Evolutionary conservation across 2,329 filamentous ascomycete species (phyloP), one percentile per base, ranked within the genome.

Genomic region (Trichoderma asperellum): DNA sequence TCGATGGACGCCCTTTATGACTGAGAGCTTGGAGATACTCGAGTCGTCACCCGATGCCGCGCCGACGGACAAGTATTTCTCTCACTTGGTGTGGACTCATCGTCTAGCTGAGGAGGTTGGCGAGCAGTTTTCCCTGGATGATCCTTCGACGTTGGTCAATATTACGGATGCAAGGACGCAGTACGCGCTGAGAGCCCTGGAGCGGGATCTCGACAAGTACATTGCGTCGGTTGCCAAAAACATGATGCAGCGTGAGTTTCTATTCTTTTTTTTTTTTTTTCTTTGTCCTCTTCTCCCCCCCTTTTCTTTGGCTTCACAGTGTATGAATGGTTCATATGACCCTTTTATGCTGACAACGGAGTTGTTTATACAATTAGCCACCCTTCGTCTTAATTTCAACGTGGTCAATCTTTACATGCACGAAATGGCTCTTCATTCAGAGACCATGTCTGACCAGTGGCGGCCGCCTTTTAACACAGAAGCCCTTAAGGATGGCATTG

Each of bases 371-470:
- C 7, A 12, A 52, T 69, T 76, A 89, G 89, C 87, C n/a, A 84
- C 87, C 0, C 81, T 93, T 57, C 81, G 82, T 21, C 85, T 93
- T 72, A 86, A 87, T 70, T 89, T 92, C 72, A 83, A 89, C 72
- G 85, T 91, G 2, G 77, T 92, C 43, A 90, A 85, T 71, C 81
- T 94, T 3, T 93, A 92, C 76, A 89, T 94, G 82, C 90, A 94
- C 76, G 92, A 94, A 78, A 87, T 92, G 66, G 89, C 87, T 2
- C 86, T 94, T 72, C 89, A 92, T 72, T 83, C 87, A 10, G 88
- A 91, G 68, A 83, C 82, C 24, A 82, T 88, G 8, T 85, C 69
- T 10, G 89, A 92, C 64, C 85, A 87, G 71, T 82, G 86, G 74
- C 80, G 75, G 70, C 81, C 81, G 24, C 82, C 82, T 8, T 82